Percentiles rank a stretch among this genome's conserved stretches.
These are phyloP conservation scores for Bipolaris sorokiniana DNA, from an alignment of 2,329 filamentous ascomycete genomes.

Conservation along the genomic window DNA sequence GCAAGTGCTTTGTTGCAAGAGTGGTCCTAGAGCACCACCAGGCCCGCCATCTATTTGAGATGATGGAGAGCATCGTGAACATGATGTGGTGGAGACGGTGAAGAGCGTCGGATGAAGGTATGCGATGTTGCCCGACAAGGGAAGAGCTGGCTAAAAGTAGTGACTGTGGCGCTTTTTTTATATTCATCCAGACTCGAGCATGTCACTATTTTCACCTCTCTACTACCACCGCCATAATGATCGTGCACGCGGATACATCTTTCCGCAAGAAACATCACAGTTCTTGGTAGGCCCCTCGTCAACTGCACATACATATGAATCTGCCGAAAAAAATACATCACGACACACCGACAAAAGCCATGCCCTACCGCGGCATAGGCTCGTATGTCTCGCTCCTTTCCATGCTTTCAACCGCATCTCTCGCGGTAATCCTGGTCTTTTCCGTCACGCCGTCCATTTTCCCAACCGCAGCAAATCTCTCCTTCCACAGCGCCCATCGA, in stretches of 20 bases:
- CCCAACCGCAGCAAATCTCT: conserved; percentile 34
- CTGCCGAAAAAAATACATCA: neutral
- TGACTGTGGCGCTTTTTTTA: too few relatives aligned
- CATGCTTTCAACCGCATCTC: conserved; percentile 37
- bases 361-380: neutral
- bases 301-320: neutral
- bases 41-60: neutral
- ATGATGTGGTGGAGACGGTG: neutral
- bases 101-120: neutral
- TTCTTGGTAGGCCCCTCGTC: neutral
- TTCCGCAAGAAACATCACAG: neutral
- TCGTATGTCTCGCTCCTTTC: conserved; percentile 35
- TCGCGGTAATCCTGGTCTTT: conserved; percentile 31
- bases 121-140: too few relatives aligned
- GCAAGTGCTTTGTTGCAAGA: neutral
- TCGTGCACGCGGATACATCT: neutral
- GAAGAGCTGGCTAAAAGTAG: too few relatives aligned
- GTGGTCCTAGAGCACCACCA: neutral
- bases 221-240: neutral
- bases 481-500: conserved; percentile 44
- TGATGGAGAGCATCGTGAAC: neutral
- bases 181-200: too few relatives aligned
- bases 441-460: conserved; percentile 29
- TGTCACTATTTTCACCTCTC: too few relatives aligned
- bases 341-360: neutral